Evolutionary conservation across 768 basidiomycete species (phyloP).

Genomic region (Podaxis pistillaris): DNA sequence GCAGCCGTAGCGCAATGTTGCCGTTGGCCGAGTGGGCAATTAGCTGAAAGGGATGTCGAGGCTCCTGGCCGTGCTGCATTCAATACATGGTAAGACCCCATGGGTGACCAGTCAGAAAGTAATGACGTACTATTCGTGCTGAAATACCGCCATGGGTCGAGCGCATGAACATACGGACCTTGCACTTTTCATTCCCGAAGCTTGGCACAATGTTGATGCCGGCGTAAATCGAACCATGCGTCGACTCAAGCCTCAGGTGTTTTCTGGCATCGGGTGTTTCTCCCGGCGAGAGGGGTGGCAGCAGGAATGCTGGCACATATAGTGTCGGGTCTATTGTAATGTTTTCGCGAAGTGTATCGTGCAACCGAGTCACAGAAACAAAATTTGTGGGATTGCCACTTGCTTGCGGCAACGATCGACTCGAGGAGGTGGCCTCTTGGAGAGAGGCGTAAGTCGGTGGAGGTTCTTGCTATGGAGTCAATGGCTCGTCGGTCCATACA

Average conservation of each 20-base stretch:
- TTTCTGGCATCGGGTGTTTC: conserved; percentile 26
- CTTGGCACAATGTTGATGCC: conserved; percentile 19
- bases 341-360: conserved; percentile 27
- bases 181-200: conserved; percentile 15
- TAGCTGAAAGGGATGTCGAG: conserved; percentile 26
- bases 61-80: conserved; percentile 6
- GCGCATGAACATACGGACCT: conserved; percentile 25
- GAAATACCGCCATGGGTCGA: conserved; percentile 28
- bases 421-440: conserved; percentile 15
- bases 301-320: conserved; percentile 25
- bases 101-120: not conserved
- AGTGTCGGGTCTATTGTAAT: conserved; percentile 29
- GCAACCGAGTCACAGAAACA: conserved; percentile 25
- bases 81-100: not conserved
- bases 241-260: conserved; percentile 29
- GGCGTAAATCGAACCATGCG: conserved; percentile 27
- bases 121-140: conserved; percentile 27
- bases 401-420: not conserved
- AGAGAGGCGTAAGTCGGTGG: conserved; percentile 33
- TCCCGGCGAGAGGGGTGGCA: conserved; percentile 23
- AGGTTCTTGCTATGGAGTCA: conserved; percentile 23
- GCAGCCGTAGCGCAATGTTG: conserved; percentile 33
- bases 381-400: conserved; percentile 24
- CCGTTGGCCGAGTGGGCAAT: conserved; percentile 28
- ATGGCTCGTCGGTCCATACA: not conserved